These are phyloP conservation scores for Candida ficus DNA, from an alignment of 805 yeast species.

Conservation along the genomic window DNA sequence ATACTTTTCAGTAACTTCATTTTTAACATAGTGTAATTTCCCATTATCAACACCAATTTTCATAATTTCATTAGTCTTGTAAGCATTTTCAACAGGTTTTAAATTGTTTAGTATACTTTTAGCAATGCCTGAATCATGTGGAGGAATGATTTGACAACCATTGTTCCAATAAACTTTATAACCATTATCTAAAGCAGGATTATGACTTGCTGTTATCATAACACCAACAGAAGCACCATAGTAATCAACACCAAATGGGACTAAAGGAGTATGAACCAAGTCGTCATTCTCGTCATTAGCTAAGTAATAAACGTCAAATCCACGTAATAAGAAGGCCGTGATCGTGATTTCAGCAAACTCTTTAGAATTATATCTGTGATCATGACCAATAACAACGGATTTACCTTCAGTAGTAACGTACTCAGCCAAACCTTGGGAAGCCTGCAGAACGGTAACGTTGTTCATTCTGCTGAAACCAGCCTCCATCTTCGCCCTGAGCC, in stretches of 20 bases:
- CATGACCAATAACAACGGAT: slow-evolving; percentile 80
- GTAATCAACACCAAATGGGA: slow-evolving; percentile 77
- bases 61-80: slow-evolving; percentile 41
- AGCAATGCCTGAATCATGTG: slow-evolving; percentile 78
- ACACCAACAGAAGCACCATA: slow-evolving; percentile 71
- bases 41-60: slow-evolving; percentile 20
- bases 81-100: slow-evolving; percentile 51
- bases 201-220: slow-evolving; percentile 90
- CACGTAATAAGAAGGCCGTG: slow-evolving; percentile 60
- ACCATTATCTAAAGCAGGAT: slow-evolving; percentile 84
- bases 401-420: slow-evolving; percentile 35
- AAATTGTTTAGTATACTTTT: slow-evolving; percentile 53
- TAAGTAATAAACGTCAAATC: slow-evolving; percentile 64
- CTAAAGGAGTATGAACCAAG: slow-evolving; percentile 80
- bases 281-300: slow-evolving; percentile 30
- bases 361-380: slow-evolving; percentile 78
- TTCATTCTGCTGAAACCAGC: slow-evolving; percentile 91
- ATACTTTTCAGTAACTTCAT: too few species aligned
- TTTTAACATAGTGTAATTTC: slow-evolving; percentile 35
- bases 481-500: slow-evolving; percentile 81
- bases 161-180: slow-evolving; percentile 90
- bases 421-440: slow-evolving; percentile 74
- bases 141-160: slow-evolving; percentile 95
- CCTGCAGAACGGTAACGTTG: slow-evolving; percentile 81
- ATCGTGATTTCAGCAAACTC: slow-evolving; percentile 79